Base-by-base conservation (phyloP, 495 filamentous ascomycete genomes). In the Neurospora discreta region DNA sequence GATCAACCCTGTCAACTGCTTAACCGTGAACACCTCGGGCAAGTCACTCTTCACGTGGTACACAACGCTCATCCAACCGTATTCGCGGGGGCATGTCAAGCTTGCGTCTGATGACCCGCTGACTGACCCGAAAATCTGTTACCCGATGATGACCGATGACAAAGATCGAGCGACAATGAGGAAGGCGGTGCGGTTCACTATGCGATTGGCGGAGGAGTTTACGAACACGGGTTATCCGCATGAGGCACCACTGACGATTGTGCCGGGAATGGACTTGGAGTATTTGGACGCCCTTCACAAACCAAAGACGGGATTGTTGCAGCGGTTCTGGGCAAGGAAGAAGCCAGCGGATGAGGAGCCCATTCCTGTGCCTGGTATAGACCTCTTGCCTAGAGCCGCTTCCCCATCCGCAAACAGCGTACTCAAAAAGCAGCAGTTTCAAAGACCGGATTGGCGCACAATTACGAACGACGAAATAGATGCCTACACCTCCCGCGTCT, bases 51-150 rank as follows among this genome's bases (percentile, higher is more conserved):
- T 75, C 3, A 71, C 70, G 3, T 76, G 73, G 71, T 76, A 75
- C 71, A 46, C 74, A 30, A 77, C 76, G 2, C 68, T 78, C 33
- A 46, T 74, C 13, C 78, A 84, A 69, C 83, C 84, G 1, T 75
- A 79, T 68, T 79, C 74, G 3, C 73, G 76, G 10, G 84, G 84
- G 23, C 72, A 72, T 8, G 65, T 85, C 46, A 69, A 78, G 67
- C 80, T 86, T 5, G 75, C 73, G 9, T 76, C 75, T 8, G 75
- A 73, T n/a, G 70, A 82, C 67, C 78, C 82, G 1, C 60, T 79
- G 33, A 74, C 69, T 15, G 52, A 73, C 3, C 79, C 81, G n/a
- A 71, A 74, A 23, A 67, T 79, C 11, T 69, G 69, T n/a, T 68
- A 78, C 18, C 74, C 77, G 11, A 68, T 79, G 70, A 46, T 82